Evolutionary conservation across 2,329 filamentous ascomycete species (phyloP), one percentile per base, ranked within the genome.

Genomic region (Zymoseptoria ardabiliae): DNA sequence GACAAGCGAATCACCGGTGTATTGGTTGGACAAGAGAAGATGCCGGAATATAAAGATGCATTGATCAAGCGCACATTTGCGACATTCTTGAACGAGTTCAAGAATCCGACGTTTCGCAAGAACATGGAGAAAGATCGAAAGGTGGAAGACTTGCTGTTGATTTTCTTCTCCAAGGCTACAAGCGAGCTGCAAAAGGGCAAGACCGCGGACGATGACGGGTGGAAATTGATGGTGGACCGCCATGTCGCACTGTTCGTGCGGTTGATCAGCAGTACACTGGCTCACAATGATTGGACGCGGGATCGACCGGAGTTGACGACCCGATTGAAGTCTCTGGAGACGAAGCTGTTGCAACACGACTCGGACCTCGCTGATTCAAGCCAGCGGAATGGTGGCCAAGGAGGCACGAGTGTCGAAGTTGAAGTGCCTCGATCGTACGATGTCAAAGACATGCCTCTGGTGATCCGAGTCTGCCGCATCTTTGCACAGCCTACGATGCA

Each of bases 391-490:
- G 80, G 82, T 57, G 79, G 81, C 53, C 79, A 76, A 67, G 81
- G 85, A 13, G 75, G 85, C 41, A 84, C 83, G 53, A 89, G 87
- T 8, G 82, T 94, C 63, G 93, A 97, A 73, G 89, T 93, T 21
- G 82, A 89, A 58, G 84, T 91, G 2, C 91, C 93, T 10, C 78
- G 95, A 59, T 94, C 86, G 70, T 90, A 96, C 74, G 90, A 97
- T 74, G 88, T 97, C 71, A 96, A 94, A 75, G 94, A 99, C 72
- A 99, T 99, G 94, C 87, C 87, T 45, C 83, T 97, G 76, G 94
- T 96, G 25, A 88, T 94, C 72, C 84, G 88, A 41, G 92, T 99
- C 23, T 89, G 88, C 55, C 87, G 83, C 68, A 89, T 97, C 63
- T 99, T 97, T 75, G 89, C 88, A 51, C 81, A 93, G 60, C 85